Percentiles rank a stretch among this genome's conserved stretches.
phyloP scores from a whole-genome alignment of 495 filamentous ascomycete species.

The Aspergillus egyptiacus region DNA sequence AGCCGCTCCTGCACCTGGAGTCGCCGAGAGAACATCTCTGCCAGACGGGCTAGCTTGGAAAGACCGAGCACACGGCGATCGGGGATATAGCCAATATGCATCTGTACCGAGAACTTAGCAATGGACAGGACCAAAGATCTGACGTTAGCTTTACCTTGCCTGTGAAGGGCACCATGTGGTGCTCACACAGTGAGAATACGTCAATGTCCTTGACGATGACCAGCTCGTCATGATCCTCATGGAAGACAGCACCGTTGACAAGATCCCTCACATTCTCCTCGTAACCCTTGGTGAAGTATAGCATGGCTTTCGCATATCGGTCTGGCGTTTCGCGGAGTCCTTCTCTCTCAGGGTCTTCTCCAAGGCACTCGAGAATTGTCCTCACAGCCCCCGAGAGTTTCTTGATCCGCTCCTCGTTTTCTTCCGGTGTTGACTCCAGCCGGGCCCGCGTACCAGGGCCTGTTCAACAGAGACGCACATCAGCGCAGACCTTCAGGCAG shows the following conservation, averaged over 20 bases:
- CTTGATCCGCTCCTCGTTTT: slow-evolving; percentile 62
- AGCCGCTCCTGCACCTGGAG: slow-evolving; percentile 93
- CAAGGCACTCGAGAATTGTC: slow-evolving; percentile 91
- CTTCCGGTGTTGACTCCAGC: slow-evolving; percentile 68
- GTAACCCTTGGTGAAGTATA: slow-evolving; percentile 98
- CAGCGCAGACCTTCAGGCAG: slow-evolving; percentile 1
- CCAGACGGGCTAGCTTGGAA: slow-evolving; percentile 90
- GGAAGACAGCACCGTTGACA: slow-evolving; percentile 91
- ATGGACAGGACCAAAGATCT: neutral
- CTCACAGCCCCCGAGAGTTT: slow-evolving; percentile 80
- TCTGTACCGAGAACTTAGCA: slow-evolving; percentile 43
- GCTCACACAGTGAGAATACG: slow-evolving; percentile 91
- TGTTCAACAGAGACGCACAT: slow-evolving; percentile 24
- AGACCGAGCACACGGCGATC: slow-evolving; percentile 81
- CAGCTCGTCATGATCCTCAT: slow-evolving; percentile 94
- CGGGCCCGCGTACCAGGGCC: slow-evolving; percentile 74
- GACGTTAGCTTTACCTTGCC: slow-evolving; percentile 63
- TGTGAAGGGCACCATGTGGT: slow-evolving; percentile 94
- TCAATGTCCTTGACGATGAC: slow-evolving; percentile 98
- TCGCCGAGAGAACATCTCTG: slow-evolving; percentile 91
- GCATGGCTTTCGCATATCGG: slow-evolving; percentile 92
- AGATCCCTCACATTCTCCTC: slow-evolving; percentile 92
- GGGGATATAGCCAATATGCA: slow-evolving; percentile 98
- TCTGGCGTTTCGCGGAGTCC: slow-evolving; percentile 82
- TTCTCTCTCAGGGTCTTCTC: slow-evolving; percentile 90